These are phyloP conservation scores for Salvia miltiorrhiza DNA, from an alignment of 257 asterid species.

Conservation along the genomic window DNA sequence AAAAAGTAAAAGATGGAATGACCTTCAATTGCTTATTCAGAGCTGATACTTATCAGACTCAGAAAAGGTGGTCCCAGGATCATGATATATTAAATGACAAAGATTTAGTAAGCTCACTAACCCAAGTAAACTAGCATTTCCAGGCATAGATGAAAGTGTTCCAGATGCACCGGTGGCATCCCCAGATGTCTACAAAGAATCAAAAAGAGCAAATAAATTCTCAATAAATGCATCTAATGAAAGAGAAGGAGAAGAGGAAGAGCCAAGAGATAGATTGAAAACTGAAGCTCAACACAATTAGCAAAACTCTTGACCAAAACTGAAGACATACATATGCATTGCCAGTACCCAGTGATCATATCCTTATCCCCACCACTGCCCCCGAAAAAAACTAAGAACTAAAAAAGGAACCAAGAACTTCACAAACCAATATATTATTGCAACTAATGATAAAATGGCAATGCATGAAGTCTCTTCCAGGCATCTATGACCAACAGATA, in stretches of 20 bases:
- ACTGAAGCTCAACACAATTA: background rate
- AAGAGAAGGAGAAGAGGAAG: background rate
- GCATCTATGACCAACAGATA: slow-evolving; percentile 4
- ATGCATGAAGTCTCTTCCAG: slow-evolving; percentile 2
- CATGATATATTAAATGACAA: slow-evolving; percentile 2
- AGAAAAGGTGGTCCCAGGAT: background rate
- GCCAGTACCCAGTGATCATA: background rate
- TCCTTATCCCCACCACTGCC: background rate
- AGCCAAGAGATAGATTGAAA: background rate
- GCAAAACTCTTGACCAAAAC: too few relatives aligned
- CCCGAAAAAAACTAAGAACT: background rate
- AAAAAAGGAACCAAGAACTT: background rate
- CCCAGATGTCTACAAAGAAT: slow-evolving; percentile 51
- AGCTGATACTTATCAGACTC: background rate
- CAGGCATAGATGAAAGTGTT: slow-evolving; percentile 61
- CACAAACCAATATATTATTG: background rate
- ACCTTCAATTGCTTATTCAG: background rate
- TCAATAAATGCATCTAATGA: slow-evolving; percentile 8
- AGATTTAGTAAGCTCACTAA: slow-evolving; percentile 31
- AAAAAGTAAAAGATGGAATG: slow-evolving; percentile 2
- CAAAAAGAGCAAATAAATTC: slow-evolving; percentile 26
- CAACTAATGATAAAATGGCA: background rate
- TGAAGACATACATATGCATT: too few relatives aligned
- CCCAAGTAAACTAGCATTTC: slow-evolving; percentile 97
- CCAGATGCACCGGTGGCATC: slow-evolving; percentile 54